Evolutionary conservation across 257 asterid species (phyloP).

Genomic region (Plantago ovata): DNA sequence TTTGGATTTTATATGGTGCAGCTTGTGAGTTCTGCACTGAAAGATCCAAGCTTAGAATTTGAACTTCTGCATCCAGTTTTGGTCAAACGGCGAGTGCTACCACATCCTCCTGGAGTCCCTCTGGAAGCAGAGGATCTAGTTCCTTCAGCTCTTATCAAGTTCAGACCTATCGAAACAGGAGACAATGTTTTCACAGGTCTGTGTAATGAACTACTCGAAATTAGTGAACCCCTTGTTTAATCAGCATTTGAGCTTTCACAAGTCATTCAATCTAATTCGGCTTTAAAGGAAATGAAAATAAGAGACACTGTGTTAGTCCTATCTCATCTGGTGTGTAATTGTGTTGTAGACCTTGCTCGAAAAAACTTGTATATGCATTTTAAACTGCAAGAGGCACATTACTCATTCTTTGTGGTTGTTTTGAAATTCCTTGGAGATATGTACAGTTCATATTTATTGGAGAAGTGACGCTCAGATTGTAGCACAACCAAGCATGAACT

Average conservation of each 20-base stretch:
- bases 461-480: no score
- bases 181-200: slow-evolving; percentile 73
- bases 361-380: no score
- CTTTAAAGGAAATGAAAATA: no score
- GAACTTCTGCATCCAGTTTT: slow-evolving; percentile 70
- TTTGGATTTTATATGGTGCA: slow-evolving; percentile 18
- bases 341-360: no score
- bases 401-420: no score
- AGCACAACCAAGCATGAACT: no score
- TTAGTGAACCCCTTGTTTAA: slow-evolving; percentile 63
- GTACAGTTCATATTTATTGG: no score
- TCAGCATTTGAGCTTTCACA: slow-evolving; percentile 39
- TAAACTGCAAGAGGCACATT: no score
- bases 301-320: no score
- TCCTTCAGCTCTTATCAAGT: slow-evolving; percentile 86
- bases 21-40: slow-evolving; percentile 82
- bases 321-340: no score
- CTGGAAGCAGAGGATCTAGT: slow-evolving; percentile 90
- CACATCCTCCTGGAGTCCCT: slow-evolving; percentile 53
- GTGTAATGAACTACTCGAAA: slow-evolving; percentile 65
- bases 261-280: no score
- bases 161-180: slow-evolving; percentile 72
- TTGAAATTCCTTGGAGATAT: no score
- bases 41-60: slow-evolving; percentile 77
- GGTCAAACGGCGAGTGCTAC: slow-evolving; percentile 63